Evolutionary conservation across 2,329 filamentous ascomycete species (phyloP).

Genomic region (Stromatinia cepivora): DNA sequence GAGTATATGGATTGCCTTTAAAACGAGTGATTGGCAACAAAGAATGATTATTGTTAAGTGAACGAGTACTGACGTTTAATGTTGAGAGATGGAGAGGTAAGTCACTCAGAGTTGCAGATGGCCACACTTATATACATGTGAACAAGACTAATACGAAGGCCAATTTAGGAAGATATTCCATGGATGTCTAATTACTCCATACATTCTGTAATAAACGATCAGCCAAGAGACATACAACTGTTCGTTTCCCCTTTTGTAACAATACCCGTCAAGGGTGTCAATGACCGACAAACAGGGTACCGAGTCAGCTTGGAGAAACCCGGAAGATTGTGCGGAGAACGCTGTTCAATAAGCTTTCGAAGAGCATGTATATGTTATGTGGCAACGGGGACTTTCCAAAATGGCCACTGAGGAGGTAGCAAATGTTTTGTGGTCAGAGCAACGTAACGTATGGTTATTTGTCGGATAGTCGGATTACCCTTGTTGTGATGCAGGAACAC

Average conservation of each 20-base stretch:
- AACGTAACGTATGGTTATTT: not conserved
- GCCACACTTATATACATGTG: constrained; percentile 15
- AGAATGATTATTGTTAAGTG: not conserved
- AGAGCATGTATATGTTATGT: not conserved
- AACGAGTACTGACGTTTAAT: not conserved
- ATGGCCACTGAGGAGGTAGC: not conserved
- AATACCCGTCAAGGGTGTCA: constrained; percentile 13
- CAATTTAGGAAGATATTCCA: constrained; percentile 9
- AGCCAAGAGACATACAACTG: constrained; percentile 5
- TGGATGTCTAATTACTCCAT: constrained; percentile 12
- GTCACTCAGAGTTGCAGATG: constrained; percentile 11
- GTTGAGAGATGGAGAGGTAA: not conserved
- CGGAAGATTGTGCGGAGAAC: constrained; percentile 1
- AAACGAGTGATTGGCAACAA: constrained; percentile 22
- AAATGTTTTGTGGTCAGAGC: not conserved
- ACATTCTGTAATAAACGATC: not conserved
- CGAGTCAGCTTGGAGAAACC: constrained; percentile 7
- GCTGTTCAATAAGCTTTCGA: not conserved
- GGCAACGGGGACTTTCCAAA: not conserved
- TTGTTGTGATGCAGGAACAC: constrained; percentile 14
- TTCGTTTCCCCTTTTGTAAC: constrained; percentile 7
- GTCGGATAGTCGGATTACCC: not conserved
- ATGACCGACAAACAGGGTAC: constrained; percentile 11
- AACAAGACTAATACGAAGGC: not conserved
- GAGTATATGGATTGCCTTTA: constrained; percentile 16